Evolutionary conservation across 208 protist genomes (phyloP).

Genomic region (Trypanosoma cruzi): DNA sequence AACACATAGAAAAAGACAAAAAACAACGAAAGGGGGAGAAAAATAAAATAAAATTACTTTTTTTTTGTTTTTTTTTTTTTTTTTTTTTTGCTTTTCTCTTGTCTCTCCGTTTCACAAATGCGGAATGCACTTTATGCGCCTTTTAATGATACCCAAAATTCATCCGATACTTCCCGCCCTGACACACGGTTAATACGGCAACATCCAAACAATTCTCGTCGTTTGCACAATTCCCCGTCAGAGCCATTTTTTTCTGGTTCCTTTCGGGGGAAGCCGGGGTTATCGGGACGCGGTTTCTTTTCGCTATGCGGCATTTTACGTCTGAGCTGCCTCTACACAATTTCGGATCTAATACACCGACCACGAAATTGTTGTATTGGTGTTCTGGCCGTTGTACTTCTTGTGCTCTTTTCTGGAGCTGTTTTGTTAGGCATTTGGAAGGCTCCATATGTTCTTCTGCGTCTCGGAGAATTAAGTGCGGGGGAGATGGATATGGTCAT

Average conservation of each 20-base stretch:
- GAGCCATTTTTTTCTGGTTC: neutral
- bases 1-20: too few species aligned
- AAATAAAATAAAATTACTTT: neutral
- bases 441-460: constrained; percentile 68
- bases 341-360: constrained; percentile 49
- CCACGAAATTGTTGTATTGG: constrained; percentile 71
- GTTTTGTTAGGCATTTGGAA: constrained; percentile 62
- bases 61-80: neutral
- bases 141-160: neutral
- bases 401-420: constrained; percentile 69
- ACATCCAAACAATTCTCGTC: neutral
- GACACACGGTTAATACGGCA: neutral
- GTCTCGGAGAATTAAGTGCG: constrained; percentile 63
- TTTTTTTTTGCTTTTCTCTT: neutral
- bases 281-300: neutral
- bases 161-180: neutral
- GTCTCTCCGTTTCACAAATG: neutral
- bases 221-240: neutral
- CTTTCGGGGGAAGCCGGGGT: neutral
- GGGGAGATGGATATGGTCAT: constrained; percentile 78
- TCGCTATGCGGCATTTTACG: constrained; percentile 16
- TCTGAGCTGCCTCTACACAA: constrained; percentile 52
- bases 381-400: constrained; percentile 49
- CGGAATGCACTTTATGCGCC: neutral
- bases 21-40: neutral